phyloP scores from a whole-genome alignment of 1,284 basidiomycete genomes.

The Fomitiporia mediterranea region DNA sequence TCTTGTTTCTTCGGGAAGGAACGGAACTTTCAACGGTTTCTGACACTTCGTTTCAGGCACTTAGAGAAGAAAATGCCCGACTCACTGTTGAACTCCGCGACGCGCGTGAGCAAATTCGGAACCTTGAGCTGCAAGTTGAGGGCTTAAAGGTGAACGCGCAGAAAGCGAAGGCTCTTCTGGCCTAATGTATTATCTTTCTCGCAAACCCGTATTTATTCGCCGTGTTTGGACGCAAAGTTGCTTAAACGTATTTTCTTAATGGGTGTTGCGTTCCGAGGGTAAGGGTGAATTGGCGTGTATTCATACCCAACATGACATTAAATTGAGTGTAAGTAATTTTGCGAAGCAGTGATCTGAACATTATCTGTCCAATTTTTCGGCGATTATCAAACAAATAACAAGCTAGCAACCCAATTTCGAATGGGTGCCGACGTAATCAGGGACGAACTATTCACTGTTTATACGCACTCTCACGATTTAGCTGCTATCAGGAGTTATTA shows the following conservation, averaged over 20 bases:
- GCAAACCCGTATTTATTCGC: neutral
- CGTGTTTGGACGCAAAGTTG: neutral
- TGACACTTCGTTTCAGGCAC: conserved; percentile 22
- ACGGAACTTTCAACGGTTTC: too few relatives aligned
- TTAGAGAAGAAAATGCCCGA: conserved; percentile 56
- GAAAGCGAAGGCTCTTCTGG: conserved; percentile 42
- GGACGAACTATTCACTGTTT: too few relatives aligned
- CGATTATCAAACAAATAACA: too few relatives aligned
- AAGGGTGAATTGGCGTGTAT: neutral
- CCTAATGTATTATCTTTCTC: neutral
- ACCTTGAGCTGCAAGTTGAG: conserved; percentile 81
- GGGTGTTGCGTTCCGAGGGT: too few relatives aligned
- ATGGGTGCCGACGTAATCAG: too few relatives aligned
- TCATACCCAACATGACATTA: neutral
- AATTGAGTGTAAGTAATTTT: neutral
- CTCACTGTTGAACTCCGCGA: conserved; percentile 67
- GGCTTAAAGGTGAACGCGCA: conserved; percentile 65
- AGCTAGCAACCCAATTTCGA: too few relatives aligned
- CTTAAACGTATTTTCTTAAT: too few relatives aligned
- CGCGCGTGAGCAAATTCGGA: conserved; percentile 72
- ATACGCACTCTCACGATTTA: too few relatives aligned
- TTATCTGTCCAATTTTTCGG: too few relatives aligned
- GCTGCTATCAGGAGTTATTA: too few relatives aligned
- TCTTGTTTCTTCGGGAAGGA: conserved; percentile 16
- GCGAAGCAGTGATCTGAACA: too few relatives aligned